Percentiles rank a stretch among this genome's conserved stretches.
Evolutionary conservation across 2,329 filamentous ascomycete genomes (phyloP).

Genomic region (Cladosporium sp.): DNA sequence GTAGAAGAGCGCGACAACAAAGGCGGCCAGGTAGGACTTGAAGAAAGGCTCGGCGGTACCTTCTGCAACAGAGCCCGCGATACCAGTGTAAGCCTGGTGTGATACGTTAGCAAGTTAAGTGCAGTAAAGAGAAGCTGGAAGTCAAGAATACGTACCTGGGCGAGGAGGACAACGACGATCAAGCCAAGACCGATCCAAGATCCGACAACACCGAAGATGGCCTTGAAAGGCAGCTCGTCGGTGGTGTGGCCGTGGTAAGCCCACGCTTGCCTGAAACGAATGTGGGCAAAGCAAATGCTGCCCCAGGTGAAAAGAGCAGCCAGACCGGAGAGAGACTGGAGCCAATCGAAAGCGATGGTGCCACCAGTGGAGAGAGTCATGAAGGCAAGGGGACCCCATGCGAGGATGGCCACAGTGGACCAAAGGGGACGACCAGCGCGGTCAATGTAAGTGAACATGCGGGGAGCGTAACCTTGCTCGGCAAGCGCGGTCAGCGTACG

Average conservation of each 20-base stretch:
- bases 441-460: conserved; percentile 54
- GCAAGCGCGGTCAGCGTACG: conserved; percentile 82
- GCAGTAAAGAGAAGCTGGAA: no score
- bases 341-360: conserved; percentile 60
- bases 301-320: conserved; percentile 68
- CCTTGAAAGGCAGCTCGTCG: conserved; percentile 42
- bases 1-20: conserved; percentile 27
- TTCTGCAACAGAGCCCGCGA: conserved; percentile 19
- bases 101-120: conserved; percentile 47
- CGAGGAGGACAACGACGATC: conserved; percentile 35
- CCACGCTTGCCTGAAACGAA: conserved; percentile 80
- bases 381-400: conserved; percentile 61
- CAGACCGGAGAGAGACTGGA: conserved; percentile 65
- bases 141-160: conserved; percentile 23
- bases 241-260: conserved; percentile 43
- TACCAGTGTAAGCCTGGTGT: conserved; percentile 38
- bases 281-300: conserved; percentile 79
- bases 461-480: conserved; percentile 55
- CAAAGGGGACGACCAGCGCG: conserved; percentile 77
- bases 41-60: conserved; percentile 23
- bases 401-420: conserved; percentile 43
- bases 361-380: conserved; percentile 68
- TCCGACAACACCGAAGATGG: conserved; percentile 36
- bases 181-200: conserved; percentile 38
- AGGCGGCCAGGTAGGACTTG: conserved; percentile 26